Percentiles rank a stretch among this genome's conserved stretches.
Conservation (phyloP, 169 alveolate species). For the Plasmodium yoelii region DNA sequence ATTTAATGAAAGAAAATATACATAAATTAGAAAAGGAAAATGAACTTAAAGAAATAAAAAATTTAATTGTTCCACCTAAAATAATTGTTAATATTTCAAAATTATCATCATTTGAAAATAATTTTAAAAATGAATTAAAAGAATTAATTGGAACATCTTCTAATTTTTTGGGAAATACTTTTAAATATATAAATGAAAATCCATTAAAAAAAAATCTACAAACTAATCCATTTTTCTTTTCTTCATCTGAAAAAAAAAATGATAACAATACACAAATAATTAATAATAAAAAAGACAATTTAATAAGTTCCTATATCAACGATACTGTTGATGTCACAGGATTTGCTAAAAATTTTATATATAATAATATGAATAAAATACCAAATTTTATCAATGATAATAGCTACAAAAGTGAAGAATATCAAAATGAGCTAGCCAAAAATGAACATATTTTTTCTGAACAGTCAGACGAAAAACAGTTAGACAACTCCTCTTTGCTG, state of each 20-base stretch:
- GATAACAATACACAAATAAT: not conserved
- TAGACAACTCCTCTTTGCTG: not conserved
- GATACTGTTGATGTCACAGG: conserved; percentile 59
- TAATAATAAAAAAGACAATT: conserved; percentile 2
- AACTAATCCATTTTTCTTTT: conserved; percentile 49
- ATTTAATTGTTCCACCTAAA: conserved; percentile 60
- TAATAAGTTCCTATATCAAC: not conserved
- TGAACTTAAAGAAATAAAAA: conserved; percentile 41
- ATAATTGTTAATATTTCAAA: conserved; percentile 38
- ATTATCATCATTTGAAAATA: conserved; percentile 65
- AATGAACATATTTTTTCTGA: conserved; percentile 1
- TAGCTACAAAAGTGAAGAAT: conserved; percentile 5
- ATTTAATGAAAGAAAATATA: conserved; percentile 68
- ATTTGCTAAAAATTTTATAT: conserved; percentile 56
- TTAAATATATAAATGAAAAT: conserved; percentile 76
- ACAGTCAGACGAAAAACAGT: not conserved
- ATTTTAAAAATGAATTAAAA: conserved; percentile 63
- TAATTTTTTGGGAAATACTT: conserved; percentile 70
- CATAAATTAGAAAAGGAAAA: conserved; percentile 68
- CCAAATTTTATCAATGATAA: conserved; percentile 38
- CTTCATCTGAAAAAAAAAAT: conserved; percentile 32
- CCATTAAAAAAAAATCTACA: conserved; percentile 66
- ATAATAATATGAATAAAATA: conserved; percentile 55
- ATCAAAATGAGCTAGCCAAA: conserved; percentile 11
- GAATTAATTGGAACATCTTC: conserved; percentile 74